Base-by-base conservation (phyloP, 192 early-diverging fungal species). In the Lunasporangiospora selenospora region DNA sequence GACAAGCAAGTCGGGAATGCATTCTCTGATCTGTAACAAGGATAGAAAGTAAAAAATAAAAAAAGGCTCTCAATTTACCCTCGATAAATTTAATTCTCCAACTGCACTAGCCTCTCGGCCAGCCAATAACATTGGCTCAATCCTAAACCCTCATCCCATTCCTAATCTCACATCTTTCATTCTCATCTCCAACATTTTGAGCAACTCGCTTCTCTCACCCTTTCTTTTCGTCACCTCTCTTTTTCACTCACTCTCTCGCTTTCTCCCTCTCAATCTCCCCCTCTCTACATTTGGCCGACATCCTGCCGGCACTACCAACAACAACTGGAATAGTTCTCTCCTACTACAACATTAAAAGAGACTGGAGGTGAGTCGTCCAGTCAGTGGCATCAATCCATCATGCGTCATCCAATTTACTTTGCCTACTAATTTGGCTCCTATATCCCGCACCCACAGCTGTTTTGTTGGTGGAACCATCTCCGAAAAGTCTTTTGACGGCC, bases 1-100 rank as follows among this genome's bases (percentile, higher is more conserved):
- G 80, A 86, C 34, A 66, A 67, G 53, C 54, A 75, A 46, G 63
- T 75, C 11, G 63, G 60, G 4, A 73, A 79, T 43, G 59, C 65
- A 41, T 75, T 65, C 66, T 53, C 53, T 15, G 65, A 77, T 45
- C 45, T 62, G 41, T 76, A 58, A 59, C 3, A 30, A n/a, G 26
- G 18, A 0, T 37, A 36, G 11, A 37, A 36, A 40, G 31, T 39
- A 36, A 46, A 21, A 46, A 46, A 46, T 46, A 46, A 46, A 46
- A 26, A 19, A 19, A 16, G 16, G 27, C 27, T 21, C 27, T 13
- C 44, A 45, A 16, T 10, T 46, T 46, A 26, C 27, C 13, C 43
- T 41, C 33, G 41, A 40, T 18, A 32, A 52, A 24, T 52, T 27
- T 27, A 52, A 34, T 52, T n/a, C n/a, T n/a, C n/a, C 11, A 40